These are phyloP conservation scores for Cryphonectria naterciae DNA, from an alignment of 2,329 filamentous ascomycete genomes.

Conservation along the genomic window DNA sequence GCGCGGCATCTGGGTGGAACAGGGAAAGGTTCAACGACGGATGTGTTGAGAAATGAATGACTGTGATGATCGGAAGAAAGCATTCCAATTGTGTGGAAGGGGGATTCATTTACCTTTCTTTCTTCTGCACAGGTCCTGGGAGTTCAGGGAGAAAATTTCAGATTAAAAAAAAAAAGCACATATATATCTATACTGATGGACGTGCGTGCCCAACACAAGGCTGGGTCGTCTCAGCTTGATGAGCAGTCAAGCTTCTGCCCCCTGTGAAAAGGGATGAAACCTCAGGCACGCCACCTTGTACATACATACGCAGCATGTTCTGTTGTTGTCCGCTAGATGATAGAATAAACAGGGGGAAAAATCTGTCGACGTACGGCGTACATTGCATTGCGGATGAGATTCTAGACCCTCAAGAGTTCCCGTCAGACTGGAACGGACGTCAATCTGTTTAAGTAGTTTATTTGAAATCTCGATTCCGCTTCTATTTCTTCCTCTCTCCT, in stretches of 20 bases:
- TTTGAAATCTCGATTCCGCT: neutral
- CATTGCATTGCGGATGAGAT: neutral
- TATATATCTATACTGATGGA: conserved; percentile 11
- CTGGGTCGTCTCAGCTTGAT: neutral
- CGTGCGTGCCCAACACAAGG: neutral
- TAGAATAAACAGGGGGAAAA: conserved; percentile 16
- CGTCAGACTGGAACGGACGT: neutral
- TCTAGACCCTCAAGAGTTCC: neutral
- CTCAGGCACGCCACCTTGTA: neutral
- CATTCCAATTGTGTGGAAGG: conserved; percentile 8
- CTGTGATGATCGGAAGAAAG: conserved; percentile 8
- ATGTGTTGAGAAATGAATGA: neutral
- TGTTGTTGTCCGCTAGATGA: neutral
- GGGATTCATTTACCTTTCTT: neutral
- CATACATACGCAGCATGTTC: neutral
- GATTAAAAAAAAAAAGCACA: conserved; percentile 18
- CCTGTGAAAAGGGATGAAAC: too few species aligned
- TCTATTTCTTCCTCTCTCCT: too few species aligned
- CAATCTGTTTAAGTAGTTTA: neutral
- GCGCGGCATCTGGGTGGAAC: neutral
- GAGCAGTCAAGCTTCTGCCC: too few species aligned
- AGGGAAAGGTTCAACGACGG: neutral
- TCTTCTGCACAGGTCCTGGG: conserved; percentile 23
- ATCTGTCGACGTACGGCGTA: neutral
- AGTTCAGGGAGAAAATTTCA: conserved; percentile 22